Base-by-base conservation (phyloP, 257 asterid genomes). In the Nicotiana obtusifolia region DNA sequence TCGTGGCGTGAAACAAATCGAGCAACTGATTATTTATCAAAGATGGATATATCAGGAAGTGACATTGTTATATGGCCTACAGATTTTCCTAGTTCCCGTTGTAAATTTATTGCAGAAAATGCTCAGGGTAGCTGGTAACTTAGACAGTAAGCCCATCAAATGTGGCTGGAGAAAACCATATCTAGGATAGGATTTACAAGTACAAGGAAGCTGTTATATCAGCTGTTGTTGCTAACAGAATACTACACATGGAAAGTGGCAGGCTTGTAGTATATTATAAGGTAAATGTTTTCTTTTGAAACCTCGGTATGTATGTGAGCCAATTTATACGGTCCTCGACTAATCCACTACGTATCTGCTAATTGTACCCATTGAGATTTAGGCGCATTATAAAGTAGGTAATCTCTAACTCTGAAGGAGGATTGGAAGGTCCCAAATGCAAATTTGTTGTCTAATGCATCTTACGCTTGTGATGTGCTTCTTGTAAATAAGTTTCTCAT, bases 11-110 rank as follows among this genome's bases (percentile, higher is more conserved):
- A 87, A 77, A 83, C 84, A 16, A 87, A 87, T 64, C 78, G 79
- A 76, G 90, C 90, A 2, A 88, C 90, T 77, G 90, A 87, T 83
- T 66, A 69, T 64, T 77, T 87, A 47, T 81, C 90, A 14, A 83
- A 71, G 76, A 67, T 87, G 88, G 81, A 64, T 31, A 65, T 81
- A 59, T 24, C 11, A 67, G 90, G 86, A 80, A 77, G 61, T 61
- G 86, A 84, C 54, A 67, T 69, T 77, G 85, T 87, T 35, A 13
- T 87, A 30, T 64, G 81, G 84, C 90, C 90, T 77, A 81, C 5
- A 44, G 86, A 83, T 15, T 87, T 87, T 52, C 87, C 86, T 10
- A 20, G 7, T 5, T 22, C 68, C 61, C 90, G 83, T 37, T 33
- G 78, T 53, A 83, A 69, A 77, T 85, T 87, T 59, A 85, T 87